phyloP scores from a whole-genome alignment of 169 alveolate genomes.

The Plasmodium berghei region DNA sequence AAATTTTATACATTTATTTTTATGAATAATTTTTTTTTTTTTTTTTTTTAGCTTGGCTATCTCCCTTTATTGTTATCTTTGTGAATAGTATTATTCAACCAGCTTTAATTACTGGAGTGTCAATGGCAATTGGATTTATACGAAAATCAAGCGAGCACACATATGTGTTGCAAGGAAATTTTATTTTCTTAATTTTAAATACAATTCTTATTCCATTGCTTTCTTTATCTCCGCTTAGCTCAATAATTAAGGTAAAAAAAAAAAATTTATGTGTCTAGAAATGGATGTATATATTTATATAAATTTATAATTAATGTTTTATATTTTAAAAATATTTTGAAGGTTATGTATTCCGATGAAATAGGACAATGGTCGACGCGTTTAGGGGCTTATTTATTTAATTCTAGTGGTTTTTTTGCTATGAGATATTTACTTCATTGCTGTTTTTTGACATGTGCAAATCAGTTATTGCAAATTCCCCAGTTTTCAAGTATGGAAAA shows the following conservation, averaged over 20 bases:
- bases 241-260: conserved; percentile 40
- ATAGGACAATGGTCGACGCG: conserved; percentile 68
- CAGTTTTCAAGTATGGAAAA: conserved; percentile 61
- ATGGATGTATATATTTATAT: background rate
- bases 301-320: too few species aligned
- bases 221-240: conserved; percentile 49
- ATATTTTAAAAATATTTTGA: background rate
- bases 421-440: conserved; percentile 71
- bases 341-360: conserved; percentile 69
- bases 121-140: conserved; percentile 61
- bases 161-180: conserved; percentile 60
- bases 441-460: conserved; percentile 67
- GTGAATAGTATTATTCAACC: conserved; percentile 73
- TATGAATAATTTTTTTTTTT: background rate
- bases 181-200: conserved; percentile 65
- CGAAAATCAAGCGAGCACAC: conserved; percentile 72
- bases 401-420: conserved; percentile 73
- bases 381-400: conserved; percentile 47
- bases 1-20: background rate
- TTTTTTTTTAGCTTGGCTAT: conserved; percentile 48
- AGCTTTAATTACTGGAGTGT: conserved; percentile 50
- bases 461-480: conserved; percentile 66
- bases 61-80: conserved; percentile 71
- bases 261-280: background rate
- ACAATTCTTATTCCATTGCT: conserved; percentile 64